phyloP scores from a whole-genome alignment of 768 basidiomycete genomes.

The Clavaria fumosa region DNA sequence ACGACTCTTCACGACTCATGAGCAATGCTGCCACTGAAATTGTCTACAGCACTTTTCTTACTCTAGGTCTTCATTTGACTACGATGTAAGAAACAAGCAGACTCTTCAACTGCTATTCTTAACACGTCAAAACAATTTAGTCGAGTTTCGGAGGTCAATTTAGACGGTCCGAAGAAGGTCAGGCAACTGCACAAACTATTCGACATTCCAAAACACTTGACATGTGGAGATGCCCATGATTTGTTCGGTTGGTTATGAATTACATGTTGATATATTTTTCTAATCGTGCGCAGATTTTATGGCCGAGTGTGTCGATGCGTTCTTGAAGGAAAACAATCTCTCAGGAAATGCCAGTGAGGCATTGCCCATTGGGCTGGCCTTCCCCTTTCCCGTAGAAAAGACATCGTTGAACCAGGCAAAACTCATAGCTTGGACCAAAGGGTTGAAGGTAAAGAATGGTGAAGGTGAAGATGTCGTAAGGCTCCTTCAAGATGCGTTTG shows the following conservation, averaged over 20 bases:
- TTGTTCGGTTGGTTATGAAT: not conserved
- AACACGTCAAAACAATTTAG: not conserved
- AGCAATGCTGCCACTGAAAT: not conserved
- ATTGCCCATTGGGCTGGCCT: not conserved
- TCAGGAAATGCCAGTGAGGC: not conserved
- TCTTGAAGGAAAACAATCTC: slow-evolving; percentile 1
- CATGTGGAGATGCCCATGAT: not conserved
- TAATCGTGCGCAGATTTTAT: not conserved
- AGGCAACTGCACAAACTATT: not conserved
- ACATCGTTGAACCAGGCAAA: not conserved
- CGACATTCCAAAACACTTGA: not conserved
- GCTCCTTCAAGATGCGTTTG: slow-evolving; percentile 82
- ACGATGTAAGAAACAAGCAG: not conserved
- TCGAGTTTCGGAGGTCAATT: not conserved
- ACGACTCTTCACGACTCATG: slow-evolving; percentile 1
- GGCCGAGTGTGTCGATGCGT: slow-evolving; percentile 1
- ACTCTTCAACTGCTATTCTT: not conserved
- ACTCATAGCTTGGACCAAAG: slow-evolving; percentile 1
- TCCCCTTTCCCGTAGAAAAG: slow-evolving; percentile 1
- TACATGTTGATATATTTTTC: not conserved
- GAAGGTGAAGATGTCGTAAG: slow-evolving; percentile 80
- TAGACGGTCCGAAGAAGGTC: not conserved
- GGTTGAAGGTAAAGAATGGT: slow-evolving; percentile 85
- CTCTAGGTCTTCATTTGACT: not conserved
- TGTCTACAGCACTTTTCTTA: slow-evolving; percentile 1